These are phyloP conservation scores for Kluyveromyces aestuarii DNA, from an alignment of 805 yeast genomes.

Conservation along the genomic window DNA sequence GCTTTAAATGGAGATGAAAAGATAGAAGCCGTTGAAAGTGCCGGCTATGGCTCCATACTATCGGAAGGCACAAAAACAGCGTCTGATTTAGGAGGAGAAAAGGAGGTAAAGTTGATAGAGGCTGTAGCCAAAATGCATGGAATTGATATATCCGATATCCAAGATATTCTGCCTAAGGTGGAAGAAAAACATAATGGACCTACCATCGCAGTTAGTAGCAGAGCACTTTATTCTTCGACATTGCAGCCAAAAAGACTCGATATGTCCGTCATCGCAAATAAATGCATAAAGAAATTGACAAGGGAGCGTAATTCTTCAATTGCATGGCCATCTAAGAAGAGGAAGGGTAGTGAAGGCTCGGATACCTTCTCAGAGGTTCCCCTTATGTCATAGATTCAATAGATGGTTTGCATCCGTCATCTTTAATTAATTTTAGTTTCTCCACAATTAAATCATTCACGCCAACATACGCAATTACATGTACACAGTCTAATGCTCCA, in stretches of 20 bases:
- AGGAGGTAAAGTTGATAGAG: conserved; percentile 2
- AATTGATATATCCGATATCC: conserved; percentile 17
- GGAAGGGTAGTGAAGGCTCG: not conserved
- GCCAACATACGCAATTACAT: no score
- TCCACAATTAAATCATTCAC: no score
- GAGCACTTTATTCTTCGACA: conserved; percentile 1
- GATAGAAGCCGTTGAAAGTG: no score
- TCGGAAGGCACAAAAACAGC: not conserved
- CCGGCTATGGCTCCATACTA: not conserved
- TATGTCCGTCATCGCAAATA: conserved; percentile 16
- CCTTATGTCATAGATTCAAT: not conserved
- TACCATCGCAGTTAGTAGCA: conserved; percentile 5
- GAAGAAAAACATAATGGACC: not conserved
- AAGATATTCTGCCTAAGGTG: conserved; percentile 8
- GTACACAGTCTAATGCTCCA: not conserved
- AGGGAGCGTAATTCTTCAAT: conserved; percentile 14
- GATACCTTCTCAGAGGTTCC: conserved; percentile 11
- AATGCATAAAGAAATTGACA: conserved; percentile 14
- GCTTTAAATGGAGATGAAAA: not conserved
- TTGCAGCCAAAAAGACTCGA: conserved; percentile 8
- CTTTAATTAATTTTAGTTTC: no score
- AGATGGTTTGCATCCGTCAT: no score
- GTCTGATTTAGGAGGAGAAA: not conserved
- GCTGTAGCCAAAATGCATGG: conserved; percentile 14
- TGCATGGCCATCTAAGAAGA: conserved; percentile 17